Evolutionary conservation across 345 rosid species (phyloP).

Genomic region (Melaleuca alternifolia): DNA sequence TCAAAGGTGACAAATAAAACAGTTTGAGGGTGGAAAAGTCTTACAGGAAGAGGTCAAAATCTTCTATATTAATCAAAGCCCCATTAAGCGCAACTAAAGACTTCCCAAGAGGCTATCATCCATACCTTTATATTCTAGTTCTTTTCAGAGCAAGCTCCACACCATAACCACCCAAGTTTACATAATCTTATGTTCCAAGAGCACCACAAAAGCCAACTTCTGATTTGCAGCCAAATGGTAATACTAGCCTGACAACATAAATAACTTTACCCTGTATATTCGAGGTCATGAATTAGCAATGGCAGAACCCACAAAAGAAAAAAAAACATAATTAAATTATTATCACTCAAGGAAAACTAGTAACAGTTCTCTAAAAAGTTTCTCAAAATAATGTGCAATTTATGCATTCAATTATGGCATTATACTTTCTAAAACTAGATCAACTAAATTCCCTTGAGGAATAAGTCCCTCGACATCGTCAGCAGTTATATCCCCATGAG

Average conservation of each 20-base stretch:
- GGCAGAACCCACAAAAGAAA: not conserved
- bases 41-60: constrained; percentile 89
- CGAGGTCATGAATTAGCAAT: no score
- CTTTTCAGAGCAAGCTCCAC: no score
- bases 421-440: not conserved
- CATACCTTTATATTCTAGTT: no score
- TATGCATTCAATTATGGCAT: not conserved
- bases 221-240: no score
- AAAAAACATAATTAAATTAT: not conserved
- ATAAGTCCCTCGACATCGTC: not conserved
- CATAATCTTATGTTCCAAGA: no score
- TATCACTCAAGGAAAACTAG: not conserved
- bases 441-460: not conserved
- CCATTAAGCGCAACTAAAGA: constrained; percentile 99
- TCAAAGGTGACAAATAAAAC: not conserved
- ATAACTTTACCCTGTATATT: no score
- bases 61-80: constrained; percentile 90
- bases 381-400: not conserved
- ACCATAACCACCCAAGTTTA: no score
- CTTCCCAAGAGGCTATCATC: no score
- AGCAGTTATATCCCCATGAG: not conserved
- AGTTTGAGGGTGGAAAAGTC: constrained; percentile 4
- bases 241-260: no score
- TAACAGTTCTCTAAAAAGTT: not conserved
- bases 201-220: no score